Conservation (phyloP, 768 basidiomycete species). For the Dictyophora rubrovolvata region DNA sequence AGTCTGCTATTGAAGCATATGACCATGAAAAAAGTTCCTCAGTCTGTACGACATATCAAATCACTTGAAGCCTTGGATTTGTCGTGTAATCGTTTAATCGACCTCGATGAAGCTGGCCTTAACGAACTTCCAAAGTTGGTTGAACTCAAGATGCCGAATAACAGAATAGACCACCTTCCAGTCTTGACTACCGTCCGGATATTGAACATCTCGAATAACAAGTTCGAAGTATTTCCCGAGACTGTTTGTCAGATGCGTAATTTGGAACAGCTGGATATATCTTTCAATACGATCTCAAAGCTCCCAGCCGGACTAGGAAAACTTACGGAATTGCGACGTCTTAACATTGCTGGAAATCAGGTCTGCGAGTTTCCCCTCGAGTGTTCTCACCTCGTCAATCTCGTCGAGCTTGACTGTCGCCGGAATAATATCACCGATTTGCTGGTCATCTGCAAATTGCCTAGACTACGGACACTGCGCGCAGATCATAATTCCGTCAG, state of each 20-base stretch:
- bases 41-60: conserved; percentile 63
- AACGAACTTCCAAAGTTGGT: conserved; percentile 64
- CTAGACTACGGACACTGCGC: conserved; percentile 52
- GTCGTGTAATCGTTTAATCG: conserved; percentile 82
- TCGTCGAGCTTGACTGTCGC: conserved; percentile 72
- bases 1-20: conserved; percentile 84
- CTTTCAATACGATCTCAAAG: conserved; percentile 81
- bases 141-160: conserved; percentile 75
- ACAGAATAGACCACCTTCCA: conserved; percentile 79
- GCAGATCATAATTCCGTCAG: conserved; percentile 81
- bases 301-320: conserved; percentile 74
- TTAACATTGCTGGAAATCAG: conserved; percentile 82
- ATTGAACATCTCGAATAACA: conserved; percentile 95
- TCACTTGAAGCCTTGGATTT: conserved; percentile 77
- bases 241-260: conserved; percentile 63
- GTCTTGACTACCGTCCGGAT: conserved; percentile 60
- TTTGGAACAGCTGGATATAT: conserved; percentile 84
- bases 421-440: conserved; percentile 78
- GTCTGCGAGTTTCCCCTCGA: conserved; percentile 61
- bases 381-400: conserved; percentile 41
- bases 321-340: conserved; percentile 54
- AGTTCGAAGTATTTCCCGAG: conserved; percentile 64
- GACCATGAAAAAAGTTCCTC: conserved; percentile 91
- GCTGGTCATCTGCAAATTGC: conserved; percentile 54
- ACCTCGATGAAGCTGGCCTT: conserved; percentile 78